A percentile compares a stretch with the other conserved stretches of the same genome.
Evolutionary conservation across 768 basidiomycete genomes (phyloP).

Genomic region (Coprinellus micaceus): DNA sequence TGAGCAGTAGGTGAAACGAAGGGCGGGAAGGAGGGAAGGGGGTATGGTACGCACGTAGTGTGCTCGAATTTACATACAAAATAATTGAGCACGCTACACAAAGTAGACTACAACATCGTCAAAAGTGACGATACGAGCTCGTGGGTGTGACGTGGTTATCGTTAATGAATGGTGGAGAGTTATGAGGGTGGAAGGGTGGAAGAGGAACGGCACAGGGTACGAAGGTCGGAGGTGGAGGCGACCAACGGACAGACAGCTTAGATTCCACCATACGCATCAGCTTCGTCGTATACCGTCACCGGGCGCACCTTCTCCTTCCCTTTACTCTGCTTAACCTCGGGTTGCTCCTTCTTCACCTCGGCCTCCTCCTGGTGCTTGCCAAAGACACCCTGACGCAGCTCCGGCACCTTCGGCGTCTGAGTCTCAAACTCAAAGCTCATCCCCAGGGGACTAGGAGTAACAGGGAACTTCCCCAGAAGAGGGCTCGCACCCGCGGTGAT

Average conservation of each 20-base stretch:
- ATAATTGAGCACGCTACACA: no score
- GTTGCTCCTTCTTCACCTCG: not conserved
- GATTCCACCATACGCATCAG: slow-evolving; percentile 70
- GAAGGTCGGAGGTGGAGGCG: not conserved
- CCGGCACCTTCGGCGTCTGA: slow-evolving; percentile 1
- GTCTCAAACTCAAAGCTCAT: slow-evolving; percentile 28
- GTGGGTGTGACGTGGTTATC: no score
- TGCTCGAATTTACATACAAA: no score
- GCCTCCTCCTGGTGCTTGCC: not conserved
- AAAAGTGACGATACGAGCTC: no score
- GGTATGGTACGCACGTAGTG: no score
- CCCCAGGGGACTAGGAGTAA: slow-evolving; percentile 37
- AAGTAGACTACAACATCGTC: no score
- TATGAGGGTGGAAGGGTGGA: not conserved
- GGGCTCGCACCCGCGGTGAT: slow-evolving; percentile 12
- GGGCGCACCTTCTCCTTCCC: slow-evolving; percentile 35
- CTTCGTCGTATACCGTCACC: slow-evolving; percentile 55
- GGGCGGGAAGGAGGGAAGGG: no score
- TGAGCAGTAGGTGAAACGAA: no score
- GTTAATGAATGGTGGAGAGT: no score
- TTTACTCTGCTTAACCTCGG: slow-evolving; percentile 2
- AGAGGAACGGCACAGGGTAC: not conserved
- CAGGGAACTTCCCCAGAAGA: slow-evolving; percentile 28
- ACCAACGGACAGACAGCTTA: slow-evolving; percentile 24
- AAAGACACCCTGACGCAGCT: not conserved